These are phyloP conservation scores for Hypholoma sublateritium DNA, from an alignment of 768 basidiomycete genomes.

Conservation along the genomic window DNA sequence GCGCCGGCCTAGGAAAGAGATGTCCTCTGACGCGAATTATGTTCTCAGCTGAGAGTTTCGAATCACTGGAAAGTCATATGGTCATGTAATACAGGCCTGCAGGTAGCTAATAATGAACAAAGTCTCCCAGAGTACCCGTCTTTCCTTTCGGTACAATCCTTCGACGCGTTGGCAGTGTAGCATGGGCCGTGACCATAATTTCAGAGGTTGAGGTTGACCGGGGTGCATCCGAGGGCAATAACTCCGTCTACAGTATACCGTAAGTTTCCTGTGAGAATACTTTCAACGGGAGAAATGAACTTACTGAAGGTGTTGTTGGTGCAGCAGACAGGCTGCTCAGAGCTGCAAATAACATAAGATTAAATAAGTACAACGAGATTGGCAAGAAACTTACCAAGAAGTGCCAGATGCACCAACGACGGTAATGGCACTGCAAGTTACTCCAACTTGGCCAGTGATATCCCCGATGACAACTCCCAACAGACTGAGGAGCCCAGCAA, in stretches of 20 bases:
- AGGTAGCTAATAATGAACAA: neutral
- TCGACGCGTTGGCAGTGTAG: no score
- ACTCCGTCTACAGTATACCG: neutral
- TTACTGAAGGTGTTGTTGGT: constrained; percentile 18
- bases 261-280: neutral
- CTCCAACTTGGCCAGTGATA: constrained; percentile 10
- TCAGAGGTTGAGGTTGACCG: constrained; percentile 14
- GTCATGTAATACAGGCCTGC: neutral
- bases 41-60: no score
- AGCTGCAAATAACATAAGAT: constrained; percentile 3
- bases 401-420: constrained; percentile 13
- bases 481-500: constrained; percentile 7
- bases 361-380: no score
- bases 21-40: neutral
- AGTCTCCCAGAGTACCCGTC: neutral
- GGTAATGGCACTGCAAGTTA: constrained; percentile 17
- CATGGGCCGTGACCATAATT: neutral
- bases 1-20: neutral
- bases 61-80: no score
- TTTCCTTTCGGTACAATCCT: no score
- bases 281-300: neutral
- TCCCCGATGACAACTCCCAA: constrained; percentile 12
- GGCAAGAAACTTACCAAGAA: constrained; percentile 7
- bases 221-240: constrained; percentile 12
- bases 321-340: constrained; percentile 20